Percentiles rank a stretch among this genome's conserved stretches.
phyloP scores from a whole-genome alignment of 2,329 filamentous ascomycete species.

The Stagonosporopsis rhizophila region DNA sequence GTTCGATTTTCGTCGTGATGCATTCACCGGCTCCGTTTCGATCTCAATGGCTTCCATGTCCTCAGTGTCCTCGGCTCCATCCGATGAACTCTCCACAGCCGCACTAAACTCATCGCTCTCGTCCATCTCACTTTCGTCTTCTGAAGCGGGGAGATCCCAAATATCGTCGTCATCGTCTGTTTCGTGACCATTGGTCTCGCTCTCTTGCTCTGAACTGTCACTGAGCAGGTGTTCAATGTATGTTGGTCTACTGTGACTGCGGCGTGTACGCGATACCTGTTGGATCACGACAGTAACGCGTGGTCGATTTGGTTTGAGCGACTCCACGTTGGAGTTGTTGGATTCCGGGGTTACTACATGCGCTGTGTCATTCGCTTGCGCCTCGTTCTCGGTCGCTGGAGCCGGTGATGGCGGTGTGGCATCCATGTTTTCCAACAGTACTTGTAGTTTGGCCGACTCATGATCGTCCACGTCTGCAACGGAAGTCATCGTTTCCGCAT shows the following conservation, averaged over 20 bases:
- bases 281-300: neutral
- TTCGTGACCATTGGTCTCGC: neutral
- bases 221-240: constrained; percentile 19
- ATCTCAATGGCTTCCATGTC: neutral
- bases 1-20: neutral
- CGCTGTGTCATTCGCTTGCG: neutral
- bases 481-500: no score
- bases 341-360: neutral
- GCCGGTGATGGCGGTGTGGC: neutral
- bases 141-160: neutral
- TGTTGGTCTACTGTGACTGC: constrained; percentile 18
- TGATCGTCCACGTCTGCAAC: neutral
- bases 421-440: neutral
- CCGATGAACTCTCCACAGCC: neutral
- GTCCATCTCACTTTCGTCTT: neutral
- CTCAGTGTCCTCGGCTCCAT: neutral
- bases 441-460: neutral
- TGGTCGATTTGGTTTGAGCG: neutral
- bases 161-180: constrained; percentile 10
- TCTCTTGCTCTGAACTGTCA: constrained; percentile 10
- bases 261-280: constrained; percentile 15
- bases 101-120: constrained; percentile 11
- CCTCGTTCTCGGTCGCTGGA: neutral
- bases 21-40: neutral
- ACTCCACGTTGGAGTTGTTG: neutral